Evolutionary conservation across 2,329 filamentous ascomycete species (phyloP).

Genomic region (Hortaea werneckii): DNA sequence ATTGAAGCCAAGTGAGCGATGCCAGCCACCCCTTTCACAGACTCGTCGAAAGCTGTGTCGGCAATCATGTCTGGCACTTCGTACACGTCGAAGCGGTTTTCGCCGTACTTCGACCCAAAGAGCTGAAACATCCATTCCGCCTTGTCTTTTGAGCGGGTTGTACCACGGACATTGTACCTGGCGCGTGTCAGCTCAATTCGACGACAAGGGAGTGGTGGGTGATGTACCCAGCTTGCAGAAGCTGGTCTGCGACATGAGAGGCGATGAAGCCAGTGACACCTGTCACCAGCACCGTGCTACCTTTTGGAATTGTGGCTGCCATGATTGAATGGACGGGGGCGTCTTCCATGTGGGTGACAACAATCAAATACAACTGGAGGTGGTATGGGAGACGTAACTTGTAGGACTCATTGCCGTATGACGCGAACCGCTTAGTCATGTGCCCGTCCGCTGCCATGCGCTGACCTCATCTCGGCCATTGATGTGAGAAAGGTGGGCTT

Average conservation of each 20-base stretch:
- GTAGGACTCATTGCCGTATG: too few species aligned
- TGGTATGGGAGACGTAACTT: too few species aligned
- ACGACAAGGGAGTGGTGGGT: not conserved
- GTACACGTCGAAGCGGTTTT: constrained; percentile 28
- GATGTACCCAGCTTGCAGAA: constrained; percentile 12
- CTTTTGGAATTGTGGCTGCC: constrained; percentile 13
- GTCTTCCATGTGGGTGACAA: not conserved
- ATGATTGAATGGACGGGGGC: constrained; percentile 3
- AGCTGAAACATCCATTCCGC: constrained; percentile 12
- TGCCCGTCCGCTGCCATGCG: too few species aligned
- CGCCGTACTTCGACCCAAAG: constrained; percentile 17
- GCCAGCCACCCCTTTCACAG: constrained; percentile 26
- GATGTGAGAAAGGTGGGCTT: too few species aligned
- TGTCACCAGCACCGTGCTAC: constrained; percentile 19
- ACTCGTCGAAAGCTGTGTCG: constrained; percentile 12
- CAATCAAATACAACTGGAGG: not conserved
- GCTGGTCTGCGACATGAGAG: constrained; percentile 17
- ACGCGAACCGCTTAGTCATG: too few species aligned
- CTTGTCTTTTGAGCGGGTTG: constrained; percentile 12
- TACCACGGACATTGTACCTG: constrained; percentile 20
- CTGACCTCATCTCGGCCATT: too few species aligned
- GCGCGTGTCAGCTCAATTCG: not conserved
- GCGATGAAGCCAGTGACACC: constrained; percentile 21
- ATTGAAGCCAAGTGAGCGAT: constrained; percentile 38
- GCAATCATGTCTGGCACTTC: constrained; percentile 13